Base-by-base conservation (phyloP, 179 eudicot species). In the Silene vulgaris region DNA sequence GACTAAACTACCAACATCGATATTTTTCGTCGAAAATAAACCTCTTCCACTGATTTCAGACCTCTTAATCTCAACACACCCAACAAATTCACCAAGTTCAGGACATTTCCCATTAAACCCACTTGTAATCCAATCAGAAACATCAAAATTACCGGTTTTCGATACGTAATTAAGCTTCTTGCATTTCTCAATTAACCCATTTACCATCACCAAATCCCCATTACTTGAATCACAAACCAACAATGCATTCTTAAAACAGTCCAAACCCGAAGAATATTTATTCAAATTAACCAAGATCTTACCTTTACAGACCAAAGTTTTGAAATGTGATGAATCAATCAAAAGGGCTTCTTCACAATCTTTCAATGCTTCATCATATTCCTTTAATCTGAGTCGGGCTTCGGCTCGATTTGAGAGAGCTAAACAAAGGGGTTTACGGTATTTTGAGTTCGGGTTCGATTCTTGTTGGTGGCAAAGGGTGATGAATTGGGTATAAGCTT, bases 31-130 rank as follows among this genome's bases (percentile, higher is more conserved):
- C 14, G 87, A 86, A 80, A 93, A 90, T 17, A 93, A 64, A 5
- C 97, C 98, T 37, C 98, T 82, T 40, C 98, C 98, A 76, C 92
- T 90, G 28, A 89, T 87, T 35, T 85, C 88, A 65, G 96, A 91
- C 80, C 69, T 90, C 82, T 89, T 91, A 48, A 93, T 89, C 83
- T 90, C 91, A 32, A 89, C 80, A 72, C 83, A 50, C 8, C 98
- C 97, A 21, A 90, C 84, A 76, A 81, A 91, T 80, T 93, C 97
- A n/a, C 87, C 88, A 40, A 93, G 73, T 63, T 91, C 91, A 0
- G 91, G 93, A 13, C 40, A 23, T 50, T 84, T 87, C 63, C 90
- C 91, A 1, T 64, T 64, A 80, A 87, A 91, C 70, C 91, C 86
- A 75, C 71, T 69, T 7, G 83, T n/a, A 7, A 88, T 81, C 97